A percentile compares a stretch with the other conserved stretches of the same genome.
Conservation (phyloP, 305 asterid genomes). For the Fraxinus sp. region DNA sequence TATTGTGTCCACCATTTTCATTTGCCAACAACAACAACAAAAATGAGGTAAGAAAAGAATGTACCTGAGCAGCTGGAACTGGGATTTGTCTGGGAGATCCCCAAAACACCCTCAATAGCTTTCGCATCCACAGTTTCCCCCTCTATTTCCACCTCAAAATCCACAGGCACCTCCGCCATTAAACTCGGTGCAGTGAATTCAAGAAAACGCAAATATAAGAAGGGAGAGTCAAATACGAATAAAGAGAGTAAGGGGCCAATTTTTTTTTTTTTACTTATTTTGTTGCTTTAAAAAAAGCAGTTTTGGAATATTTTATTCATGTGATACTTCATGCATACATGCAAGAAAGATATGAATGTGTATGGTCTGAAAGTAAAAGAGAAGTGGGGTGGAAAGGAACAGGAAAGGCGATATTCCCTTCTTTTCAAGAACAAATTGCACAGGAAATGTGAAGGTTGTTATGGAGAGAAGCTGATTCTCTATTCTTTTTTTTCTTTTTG, state of each 20-base stretch:
- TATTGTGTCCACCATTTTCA: neutral
- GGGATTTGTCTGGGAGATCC: conserved; percentile 25
- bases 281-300: conserved; percentile 12
- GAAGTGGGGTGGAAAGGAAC: conserved; percentile 18
- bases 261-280: neutral
- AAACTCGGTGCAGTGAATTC: conserved; percentile 6
- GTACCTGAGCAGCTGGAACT: conserved; percentile 37
- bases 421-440: conserved; percentile 13
- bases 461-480: conserved; percentile 24
- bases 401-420: conserved; percentile 11
- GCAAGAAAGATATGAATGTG: conserved; percentile 23
- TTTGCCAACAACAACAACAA: neutral
- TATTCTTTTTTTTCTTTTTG: neutral
- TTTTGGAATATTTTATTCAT: conserved; percentile 17
- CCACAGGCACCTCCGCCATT: conserved; percentile 42
- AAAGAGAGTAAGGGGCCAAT: neutral
- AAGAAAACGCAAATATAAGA: neutral
- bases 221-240: neutral
- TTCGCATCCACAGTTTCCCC: conserved; percentile 31
- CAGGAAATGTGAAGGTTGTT: neutral
- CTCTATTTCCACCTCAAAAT: conserved; percentile 41
- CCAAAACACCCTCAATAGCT: conserved; percentile 21
- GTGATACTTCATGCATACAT: conserved; percentile 33
- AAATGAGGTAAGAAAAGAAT: conserved; percentile 16
- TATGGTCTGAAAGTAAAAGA: conserved; percentile 8